Percentiles rank a stretch among this genome's conserved stretches.
Evolutionary conservation across 495 filamentous ascomycete species (phyloP).

Genomic region (Penicillium ucsense): DNA sequence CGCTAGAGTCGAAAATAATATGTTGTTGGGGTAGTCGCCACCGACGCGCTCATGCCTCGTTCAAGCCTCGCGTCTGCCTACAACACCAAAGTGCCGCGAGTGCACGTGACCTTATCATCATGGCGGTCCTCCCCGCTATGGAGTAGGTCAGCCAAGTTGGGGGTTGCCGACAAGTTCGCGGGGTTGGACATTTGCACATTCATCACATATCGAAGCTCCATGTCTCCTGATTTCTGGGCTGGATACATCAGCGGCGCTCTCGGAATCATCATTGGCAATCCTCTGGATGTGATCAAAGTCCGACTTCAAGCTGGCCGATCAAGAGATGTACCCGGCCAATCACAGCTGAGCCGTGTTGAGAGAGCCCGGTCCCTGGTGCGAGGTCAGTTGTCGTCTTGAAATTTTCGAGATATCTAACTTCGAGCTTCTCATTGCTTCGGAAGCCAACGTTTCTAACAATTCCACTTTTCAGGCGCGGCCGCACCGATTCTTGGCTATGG

Average conservation of each 20-base stretch:
- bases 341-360: constrained; percentile 31
- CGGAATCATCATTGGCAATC: constrained; percentile 81
- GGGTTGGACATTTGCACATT: constrained; percentile 1
- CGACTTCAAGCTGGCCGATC: constrained; percentile 55
- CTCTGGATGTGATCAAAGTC: constrained; percentile 79
- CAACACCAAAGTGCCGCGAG: constrained; percentile 33
- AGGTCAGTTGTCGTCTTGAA: constrained; percentile 22
- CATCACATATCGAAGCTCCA: constrained; percentile 17
- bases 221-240: constrained; percentile 81
- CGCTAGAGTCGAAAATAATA: too few relatives aligned
- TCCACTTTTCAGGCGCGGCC: constrained; percentile 47
- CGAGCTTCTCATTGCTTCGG: not conserved
- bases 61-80: constrained; percentile 15
- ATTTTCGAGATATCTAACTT: not conserved
- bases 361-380: constrained; percentile 35
- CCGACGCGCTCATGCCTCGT: constrained; percentile 20
- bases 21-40: constrained; percentile 2
- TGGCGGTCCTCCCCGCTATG: constrained; percentile 3
- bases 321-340: constrained; percentile 11
- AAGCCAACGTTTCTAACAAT: not conserved
- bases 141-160: not conserved
- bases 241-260: constrained; percentile 76
- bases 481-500: constrained; percentile 82
- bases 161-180: not conserved
- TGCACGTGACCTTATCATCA: constrained; percentile 18